phyloP scores from a whole-genome alignment of 179 eudicot species.

The Camellia oleifera region DNA sequence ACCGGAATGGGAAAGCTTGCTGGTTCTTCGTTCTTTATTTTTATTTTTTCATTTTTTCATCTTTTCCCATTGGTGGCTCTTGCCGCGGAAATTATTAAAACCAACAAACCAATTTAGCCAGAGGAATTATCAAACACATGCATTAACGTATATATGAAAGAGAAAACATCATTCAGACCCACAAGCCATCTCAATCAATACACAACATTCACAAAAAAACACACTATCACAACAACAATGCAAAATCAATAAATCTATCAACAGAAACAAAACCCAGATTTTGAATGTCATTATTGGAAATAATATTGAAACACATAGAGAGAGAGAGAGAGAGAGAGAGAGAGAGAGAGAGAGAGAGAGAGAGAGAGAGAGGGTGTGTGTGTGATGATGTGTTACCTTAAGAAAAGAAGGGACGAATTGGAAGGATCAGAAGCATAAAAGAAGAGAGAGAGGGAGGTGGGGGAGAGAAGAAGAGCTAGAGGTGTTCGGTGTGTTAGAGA shows the following conservation, averaged over 20 bases:
- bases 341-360: too few relatives aligned
- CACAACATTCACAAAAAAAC: neutral
- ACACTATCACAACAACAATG: neutral
- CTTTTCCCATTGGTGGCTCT: neutral
- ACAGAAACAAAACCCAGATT: neutral
- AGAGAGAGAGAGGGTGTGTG: too few relatives aligned
- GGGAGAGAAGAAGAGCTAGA: neutral
- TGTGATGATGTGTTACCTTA: constrained; percentile 12
- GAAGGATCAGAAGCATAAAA: constrained; percentile 12
- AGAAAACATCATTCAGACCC: constrained; percentile 2
- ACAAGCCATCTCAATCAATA: neutral
- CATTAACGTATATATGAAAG: neutral
- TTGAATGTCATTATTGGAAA: neutral
- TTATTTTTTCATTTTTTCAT: neutral
- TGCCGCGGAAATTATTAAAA: neutral
- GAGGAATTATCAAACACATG: neutral
- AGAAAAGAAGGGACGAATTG: constrained; percentile 16
- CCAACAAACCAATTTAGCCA: neutral
- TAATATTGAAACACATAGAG: neutral
- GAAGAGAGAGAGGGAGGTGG: constrained; percentile 2
- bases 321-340: neutral
- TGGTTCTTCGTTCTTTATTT: neutral
- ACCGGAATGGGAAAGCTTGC: neutral
- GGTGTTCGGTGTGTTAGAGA: neutral
- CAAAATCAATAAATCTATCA: neutral